Evolutionary conservation across 768 basidiomycete genomes (phyloP).

Genomic region (Lactarius hatsudake): DNA sequence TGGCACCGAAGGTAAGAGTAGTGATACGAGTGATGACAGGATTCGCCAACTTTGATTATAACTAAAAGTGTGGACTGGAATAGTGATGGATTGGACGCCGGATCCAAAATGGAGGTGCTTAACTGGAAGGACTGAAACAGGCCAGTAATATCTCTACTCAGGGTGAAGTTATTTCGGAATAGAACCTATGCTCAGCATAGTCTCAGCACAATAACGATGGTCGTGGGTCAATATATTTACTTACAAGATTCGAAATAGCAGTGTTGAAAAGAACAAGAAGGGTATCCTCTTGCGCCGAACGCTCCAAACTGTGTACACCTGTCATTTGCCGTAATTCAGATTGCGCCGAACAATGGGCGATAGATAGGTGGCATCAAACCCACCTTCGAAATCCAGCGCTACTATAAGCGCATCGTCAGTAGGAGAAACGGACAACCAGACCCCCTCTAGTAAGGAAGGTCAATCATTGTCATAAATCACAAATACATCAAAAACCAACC

Average conservation of each 20-base stretch:
- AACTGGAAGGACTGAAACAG: constrained; percentile 64
- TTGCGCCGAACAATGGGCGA: not conserved
- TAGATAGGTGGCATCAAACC: too few relatives aligned
- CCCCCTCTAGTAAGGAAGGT: constrained; percentile 45
- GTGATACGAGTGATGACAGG: too few relatives aligned
- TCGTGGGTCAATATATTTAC: not conserved
- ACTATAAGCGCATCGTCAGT: constrained; percentile 54
- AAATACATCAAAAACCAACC: constrained; percentile 28
- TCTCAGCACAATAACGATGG: not conserved
- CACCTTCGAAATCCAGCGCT: constrained; percentile 64
- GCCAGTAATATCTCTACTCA: constrained; percentile 57
- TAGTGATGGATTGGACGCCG: constrained; percentile 53
- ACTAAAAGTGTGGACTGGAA: constrained; percentile 60
- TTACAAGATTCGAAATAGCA: constrained; percentile 60
- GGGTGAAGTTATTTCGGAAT: constrained; percentile 64
- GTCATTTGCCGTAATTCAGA: not conserved
- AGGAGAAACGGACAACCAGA: constrained; percentile 68
- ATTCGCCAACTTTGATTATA: constrained; percentile 52
- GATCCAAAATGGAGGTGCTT: constrained; percentile 55
- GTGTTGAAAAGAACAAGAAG: constrained; percentile 64
- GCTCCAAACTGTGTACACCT: constrained; percentile 65
- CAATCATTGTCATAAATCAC: not conserved
- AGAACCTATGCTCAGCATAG: constrained; percentile 42
- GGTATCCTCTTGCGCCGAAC: constrained; percentile 62
- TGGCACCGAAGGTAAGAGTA: not conserved